A percentile compares a stretch with the other conserved stretches of the same genome.
Evolutionary conservation across 768 basidiomycete genomes (phyloP).

Genomic region (Dendrothele bispora): DNA sequence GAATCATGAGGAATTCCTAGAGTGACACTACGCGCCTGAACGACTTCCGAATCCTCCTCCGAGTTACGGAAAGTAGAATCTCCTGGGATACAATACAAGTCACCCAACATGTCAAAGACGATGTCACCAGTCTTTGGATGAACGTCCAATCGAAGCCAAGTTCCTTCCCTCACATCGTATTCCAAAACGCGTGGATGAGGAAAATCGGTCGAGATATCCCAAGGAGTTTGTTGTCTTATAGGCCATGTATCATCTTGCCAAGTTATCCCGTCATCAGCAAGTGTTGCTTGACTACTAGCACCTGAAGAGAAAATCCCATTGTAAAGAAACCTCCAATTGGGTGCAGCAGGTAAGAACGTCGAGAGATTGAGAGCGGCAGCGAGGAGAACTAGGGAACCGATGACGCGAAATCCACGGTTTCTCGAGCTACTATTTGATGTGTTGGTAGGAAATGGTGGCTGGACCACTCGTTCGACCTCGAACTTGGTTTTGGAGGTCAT

Average conservation of each 20-base stretch:
- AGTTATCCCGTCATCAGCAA: not conserved
- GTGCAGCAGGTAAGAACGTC: not conserved
- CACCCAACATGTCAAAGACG: conserved; percentile 74
- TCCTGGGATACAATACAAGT: conserved; percentile 69
- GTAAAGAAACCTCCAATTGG: not conserved
- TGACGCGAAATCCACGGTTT: too few relatives aligned
- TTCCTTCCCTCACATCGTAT: conserved; percentile 72
- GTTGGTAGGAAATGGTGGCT: too few relatives aligned
- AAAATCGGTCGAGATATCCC: conserved; percentile 59
- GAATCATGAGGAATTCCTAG: conserved; percentile 68
- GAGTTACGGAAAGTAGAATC: conserved; percentile 21
- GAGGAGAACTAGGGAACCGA: conserved; percentile 1
- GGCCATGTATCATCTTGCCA: conserved; percentile 9
- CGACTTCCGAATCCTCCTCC: not conserved
- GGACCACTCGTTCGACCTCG: too few relatives aligned
- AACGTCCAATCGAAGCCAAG: conserved; percentile 75
- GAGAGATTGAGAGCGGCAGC: not conserved
- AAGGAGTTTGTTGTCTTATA: conserved; percentile 7
- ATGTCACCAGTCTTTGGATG: conserved; percentile 68
- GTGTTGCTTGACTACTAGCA: too few relatives aligned
- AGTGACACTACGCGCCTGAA: conserved; percentile 55
- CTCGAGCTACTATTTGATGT: too few relatives aligned
- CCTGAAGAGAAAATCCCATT: not conserved
- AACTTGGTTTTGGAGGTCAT: too few relatives aligned
- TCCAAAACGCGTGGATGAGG: conserved; percentile 60